Percentiles rank a stretch among this genome's conserved stretches.
Conservation (phyloP, 805 yeast species). For the Naumovozyma castellii region DNA sequence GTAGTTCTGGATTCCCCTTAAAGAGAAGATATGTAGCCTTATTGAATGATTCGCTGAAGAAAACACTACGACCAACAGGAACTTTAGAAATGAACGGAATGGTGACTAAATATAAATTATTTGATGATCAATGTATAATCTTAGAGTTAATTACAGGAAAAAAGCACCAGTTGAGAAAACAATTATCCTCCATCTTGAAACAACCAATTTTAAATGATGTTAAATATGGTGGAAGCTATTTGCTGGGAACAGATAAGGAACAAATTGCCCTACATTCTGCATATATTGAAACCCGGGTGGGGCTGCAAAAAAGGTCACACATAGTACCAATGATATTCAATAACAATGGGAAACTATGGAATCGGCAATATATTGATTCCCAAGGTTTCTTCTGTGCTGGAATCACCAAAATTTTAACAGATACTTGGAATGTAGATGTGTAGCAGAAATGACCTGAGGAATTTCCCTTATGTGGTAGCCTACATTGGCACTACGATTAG, state of each 20-base stretch:
- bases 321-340: constrained; percentile 18
- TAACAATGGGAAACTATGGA: constrained; percentile 1
- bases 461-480: too few species aligned
- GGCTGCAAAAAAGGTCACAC: constrained; percentile 20
- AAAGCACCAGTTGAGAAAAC: constrained; percentile 35
- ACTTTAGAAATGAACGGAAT: constrained; percentile 9
- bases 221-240: constrained; percentile 16
- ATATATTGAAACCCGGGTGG: constrained; percentile 27
- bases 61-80: constrained; percentile 4
- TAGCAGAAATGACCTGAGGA: too few species aligned
- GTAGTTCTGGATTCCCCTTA: constrained; percentile 29
- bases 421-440: constrained; percentile 1
- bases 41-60: constrained; percentile 4
- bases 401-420: neutral
- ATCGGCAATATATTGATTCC: neutral
- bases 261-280: constrained; percentile 35
- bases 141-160: constrained; percentile 32
- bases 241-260: constrained; percentile 2
- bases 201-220: constrained; percentile 28
- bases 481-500: too few species aligned
- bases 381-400: neutral
- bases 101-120: constrained; percentile 11
- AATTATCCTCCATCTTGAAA: constrained; percentile 16
- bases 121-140: constrained; percentile 17
- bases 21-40: constrained; percentile 32